A percentile compares a stretch with the other conserved stretches of the same genome.
Conservation (phyloP, 805 yeast genomes). For the Kodamaea jinghongensis region DNA sequence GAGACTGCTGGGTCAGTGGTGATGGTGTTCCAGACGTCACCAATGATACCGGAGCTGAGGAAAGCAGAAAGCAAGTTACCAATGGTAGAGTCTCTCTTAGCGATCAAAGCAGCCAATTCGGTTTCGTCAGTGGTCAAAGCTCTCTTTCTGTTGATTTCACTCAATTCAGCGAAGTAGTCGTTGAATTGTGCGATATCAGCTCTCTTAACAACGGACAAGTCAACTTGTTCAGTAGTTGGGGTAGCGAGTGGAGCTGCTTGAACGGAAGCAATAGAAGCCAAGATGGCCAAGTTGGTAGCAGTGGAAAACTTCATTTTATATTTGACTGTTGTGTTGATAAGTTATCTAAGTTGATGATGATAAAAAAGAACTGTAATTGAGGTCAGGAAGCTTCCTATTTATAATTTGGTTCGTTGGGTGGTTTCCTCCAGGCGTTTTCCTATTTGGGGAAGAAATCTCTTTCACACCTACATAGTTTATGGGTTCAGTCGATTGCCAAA, state of each 20-base stretch:
- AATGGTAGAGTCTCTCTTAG: conserved; percentile 36
- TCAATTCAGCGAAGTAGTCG: conserved; percentile 31
- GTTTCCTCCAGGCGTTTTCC: neutral
- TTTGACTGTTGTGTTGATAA: conserved; percentile 5
- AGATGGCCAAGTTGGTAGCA: conserved; percentile 38
- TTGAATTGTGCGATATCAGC: conserved; percentile 33
- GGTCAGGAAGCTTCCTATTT: neutral
- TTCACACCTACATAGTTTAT: neutral
- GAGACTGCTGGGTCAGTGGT: conserved; percentile 31
- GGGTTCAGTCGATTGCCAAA: neutral
- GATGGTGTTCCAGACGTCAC: conserved; percentile 33
- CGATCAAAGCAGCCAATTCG: conserved; percentile 26
- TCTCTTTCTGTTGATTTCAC: conserved; percentile 37
- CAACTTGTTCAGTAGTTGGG: conserved; percentile 8
- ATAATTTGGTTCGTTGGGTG: neutral
- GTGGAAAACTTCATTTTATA: conserved; percentile 40
- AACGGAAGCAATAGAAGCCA: conserved; percentile 37
- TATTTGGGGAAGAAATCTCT: conserved; percentile 2
- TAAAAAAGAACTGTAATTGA: neutral
- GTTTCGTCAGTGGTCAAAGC: conserved; percentile 26
- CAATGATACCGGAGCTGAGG: conserved; percentile 36
- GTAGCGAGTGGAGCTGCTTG: conserved; percentile 30
- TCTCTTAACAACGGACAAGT: conserved; percentile 30
- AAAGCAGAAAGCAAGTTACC: conserved; percentile 37
- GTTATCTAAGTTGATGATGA: conserved; percentile 4